Conservation (phyloP, 352 stramenopile species). For the Peronospora destructor region DNA sequence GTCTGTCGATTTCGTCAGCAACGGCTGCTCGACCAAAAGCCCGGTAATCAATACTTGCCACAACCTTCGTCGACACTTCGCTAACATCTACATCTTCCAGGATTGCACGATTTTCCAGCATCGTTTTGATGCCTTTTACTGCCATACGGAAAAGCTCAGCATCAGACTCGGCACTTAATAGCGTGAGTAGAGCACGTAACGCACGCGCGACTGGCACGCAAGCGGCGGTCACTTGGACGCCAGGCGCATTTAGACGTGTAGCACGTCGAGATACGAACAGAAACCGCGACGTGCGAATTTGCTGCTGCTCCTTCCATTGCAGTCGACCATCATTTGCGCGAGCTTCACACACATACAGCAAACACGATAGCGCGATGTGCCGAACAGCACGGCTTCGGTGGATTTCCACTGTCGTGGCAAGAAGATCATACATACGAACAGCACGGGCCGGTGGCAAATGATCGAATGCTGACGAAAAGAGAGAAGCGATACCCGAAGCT, state of each 20-base stretch:
- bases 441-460: constrained; percentile 61
- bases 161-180: constrained; percentile 71
- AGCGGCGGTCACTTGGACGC: constrained; percentile 28
- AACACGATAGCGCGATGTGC: constrained; percentile 48
- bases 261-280: constrained; percentile 46
- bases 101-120: constrained; percentile 78
- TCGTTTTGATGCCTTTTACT: constrained; percentile 55
- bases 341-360: constrained; percentile 67
- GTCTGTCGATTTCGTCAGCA: constrained; percentile 40
- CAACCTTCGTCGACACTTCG: constrained; percentile 68
- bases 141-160: constrained; percentile 67
- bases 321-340: constrained; percentile 50
- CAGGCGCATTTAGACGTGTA: constrained; percentile 28
- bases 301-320: constrained; percentile 52
- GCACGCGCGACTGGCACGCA: constrained; percentile 56
- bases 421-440: constrained; percentile 76
- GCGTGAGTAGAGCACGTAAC: constrained; percentile 57
- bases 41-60: constrained; percentile 76
- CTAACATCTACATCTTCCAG: constrained; percentile 81
- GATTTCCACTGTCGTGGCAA: constrained; percentile 56
- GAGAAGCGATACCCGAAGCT: constrained; percentile 45
- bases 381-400: constrained; percentile 62
- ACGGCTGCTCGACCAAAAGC: constrained; percentile 76
- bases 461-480: constrained; percentile 78
- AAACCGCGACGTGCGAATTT: constrained; percentile 69